These are phyloP conservation scores for Aphanomyces invadans DNA, from an alignment of 352 stramenopile species.

Conservation along the genomic window DNA sequence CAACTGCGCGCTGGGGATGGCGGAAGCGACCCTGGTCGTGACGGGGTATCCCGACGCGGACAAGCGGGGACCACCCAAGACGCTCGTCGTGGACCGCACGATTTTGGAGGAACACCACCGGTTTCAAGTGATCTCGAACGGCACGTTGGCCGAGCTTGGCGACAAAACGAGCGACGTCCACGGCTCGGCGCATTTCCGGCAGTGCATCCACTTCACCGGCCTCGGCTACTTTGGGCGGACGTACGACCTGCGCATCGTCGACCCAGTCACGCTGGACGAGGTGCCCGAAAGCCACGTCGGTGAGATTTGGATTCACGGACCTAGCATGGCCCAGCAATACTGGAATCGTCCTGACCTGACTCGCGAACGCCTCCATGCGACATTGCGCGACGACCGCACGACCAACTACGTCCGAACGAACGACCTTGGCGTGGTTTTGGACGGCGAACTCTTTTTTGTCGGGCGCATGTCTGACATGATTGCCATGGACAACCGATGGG, in stretches of 20 bases:
- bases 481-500: background rate
- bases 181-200: background rate
- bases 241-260: background rate
- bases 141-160: background rate
- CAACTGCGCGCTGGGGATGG: background rate
- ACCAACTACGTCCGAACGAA: background rate
- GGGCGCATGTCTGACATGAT: background rate
- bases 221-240: background rate
- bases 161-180: background rate
- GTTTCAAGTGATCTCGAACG: background rate
- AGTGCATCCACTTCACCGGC: background rate
- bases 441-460: background rate
- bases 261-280: background rate
- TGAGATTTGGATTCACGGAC: background rate
- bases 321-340: background rate
- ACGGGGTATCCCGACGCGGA: background rate
- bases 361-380: background rate
- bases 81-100: background rate
- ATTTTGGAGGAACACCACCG: background rate
- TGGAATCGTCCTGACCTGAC: background rate
- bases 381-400: background rate
- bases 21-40: conserved; percentile 1
- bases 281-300: background rate
- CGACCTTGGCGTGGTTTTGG: background rate
- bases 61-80: background rate